A percentile compares a stretch with the other conserved stretches of the same genome.
These are phyloP conservation scores for Globisporangium splendens DNA, from an alignment of 352 stramenopile genomes.

Conservation along the genomic window DNA sequence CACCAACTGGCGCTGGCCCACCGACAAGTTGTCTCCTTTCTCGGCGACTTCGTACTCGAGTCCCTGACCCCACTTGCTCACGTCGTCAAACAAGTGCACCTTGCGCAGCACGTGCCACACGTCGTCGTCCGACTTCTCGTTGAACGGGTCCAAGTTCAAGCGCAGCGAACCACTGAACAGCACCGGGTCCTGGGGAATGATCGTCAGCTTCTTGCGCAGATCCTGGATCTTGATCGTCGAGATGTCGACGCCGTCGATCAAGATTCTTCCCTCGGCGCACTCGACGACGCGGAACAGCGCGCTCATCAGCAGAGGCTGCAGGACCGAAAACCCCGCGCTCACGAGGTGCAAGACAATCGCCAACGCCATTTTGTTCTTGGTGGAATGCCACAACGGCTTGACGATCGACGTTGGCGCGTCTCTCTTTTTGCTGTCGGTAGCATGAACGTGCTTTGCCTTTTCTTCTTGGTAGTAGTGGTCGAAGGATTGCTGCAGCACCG, in stretches of 20 bases:
- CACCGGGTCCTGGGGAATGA: conserved; percentile 88
- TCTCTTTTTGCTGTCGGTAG: not conserved
- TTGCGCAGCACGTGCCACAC: conserved; percentile 28
- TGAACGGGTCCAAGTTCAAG: conserved; percentile 89
- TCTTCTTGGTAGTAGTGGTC: conserved; percentile 10
- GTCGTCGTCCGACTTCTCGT: conserved; percentile 49
- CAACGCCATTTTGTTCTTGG: conserved; percentile 24
- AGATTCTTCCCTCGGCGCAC: conserved; percentile 40
- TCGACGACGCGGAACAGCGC: conserved; percentile 40
- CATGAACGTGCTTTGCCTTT: not conserved
- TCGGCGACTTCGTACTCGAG: conserved; percentile 86
- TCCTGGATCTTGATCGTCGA: conserved; percentile 22
- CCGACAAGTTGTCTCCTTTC: conserved; percentile 90
- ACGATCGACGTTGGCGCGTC: conserved; percentile 7
- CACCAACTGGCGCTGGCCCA: conserved; percentile 92
- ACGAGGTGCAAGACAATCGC: conserved; percentile 24
- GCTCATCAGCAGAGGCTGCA: conserved; percentile 32
- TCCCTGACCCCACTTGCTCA: conserved; percentile 17
- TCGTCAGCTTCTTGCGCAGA: conserved; percentile 31
- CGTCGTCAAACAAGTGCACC: conserved; percentile 20
- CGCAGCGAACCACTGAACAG: conserved; percentile 87
- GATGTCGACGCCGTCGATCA: conserved; percentile 88
- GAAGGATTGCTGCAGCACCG: conserved; percentile 22
- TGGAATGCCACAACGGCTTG: conserved; percentile 22
- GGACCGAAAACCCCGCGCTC: conserved; percentile 19